Evolutionary conservation across 768 basidiomycete genomes (phyloP).

Genomic region (Antrodiella citrinella): DNA sequence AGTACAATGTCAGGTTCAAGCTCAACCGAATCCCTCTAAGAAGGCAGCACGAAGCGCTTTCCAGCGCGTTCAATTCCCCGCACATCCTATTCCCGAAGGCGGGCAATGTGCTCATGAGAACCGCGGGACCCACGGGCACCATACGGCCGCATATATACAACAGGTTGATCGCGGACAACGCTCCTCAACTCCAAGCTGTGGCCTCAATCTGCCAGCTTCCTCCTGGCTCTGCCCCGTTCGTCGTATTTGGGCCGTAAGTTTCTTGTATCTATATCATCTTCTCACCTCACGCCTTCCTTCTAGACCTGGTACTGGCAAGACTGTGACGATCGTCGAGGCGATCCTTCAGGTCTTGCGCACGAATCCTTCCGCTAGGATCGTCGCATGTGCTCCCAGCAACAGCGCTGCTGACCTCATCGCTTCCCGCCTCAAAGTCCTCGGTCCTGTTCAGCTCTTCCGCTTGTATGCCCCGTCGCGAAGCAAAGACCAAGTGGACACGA

Average conservation of each 20-base stretch:
- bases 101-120: slow-evolving; percentile 4
- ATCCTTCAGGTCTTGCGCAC: slow-evolving; percentile 44
- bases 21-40: slow-evolving; percentile 46
- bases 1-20: slow-evolving; percentile 48
- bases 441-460: slow-evolving; percentile 38
- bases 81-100: slow-evolving; percentile 41
- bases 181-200: slow-evolving; percentile 43
- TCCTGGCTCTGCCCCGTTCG: slow-evolving; percentile 43
- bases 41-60: slow-evolving; percentile 47
- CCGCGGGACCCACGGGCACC: background rate
- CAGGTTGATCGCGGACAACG: slow-evolving; percentile 30
- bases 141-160: slow-evolving; percentile 21
- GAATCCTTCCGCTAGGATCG: slow-evolving; percentile 36
- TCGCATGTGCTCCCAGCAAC: slow-evolving; percentile 64
- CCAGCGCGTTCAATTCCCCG: slow-evolving; percentile 27
- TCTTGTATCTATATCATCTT: background rate
- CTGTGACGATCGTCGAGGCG: slow-evolving; percentile 55
- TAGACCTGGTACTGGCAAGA: slow-evolving; percentile 54
- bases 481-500: slow-evolving; percentile 24
- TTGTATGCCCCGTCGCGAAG: slow-evolving; percentile 50
- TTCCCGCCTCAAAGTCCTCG: slow-evolving; percentile 29
- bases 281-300: background rate
- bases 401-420: slow-evolving; percentile 59
- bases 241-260: slow-evolving; percentile 59
- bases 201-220: slow-evolving; percentile 36